Evolutionary conservation across 164 flowering plant genomes (phyloP).

Genomic region (Buxus sempervirens): DNA sequence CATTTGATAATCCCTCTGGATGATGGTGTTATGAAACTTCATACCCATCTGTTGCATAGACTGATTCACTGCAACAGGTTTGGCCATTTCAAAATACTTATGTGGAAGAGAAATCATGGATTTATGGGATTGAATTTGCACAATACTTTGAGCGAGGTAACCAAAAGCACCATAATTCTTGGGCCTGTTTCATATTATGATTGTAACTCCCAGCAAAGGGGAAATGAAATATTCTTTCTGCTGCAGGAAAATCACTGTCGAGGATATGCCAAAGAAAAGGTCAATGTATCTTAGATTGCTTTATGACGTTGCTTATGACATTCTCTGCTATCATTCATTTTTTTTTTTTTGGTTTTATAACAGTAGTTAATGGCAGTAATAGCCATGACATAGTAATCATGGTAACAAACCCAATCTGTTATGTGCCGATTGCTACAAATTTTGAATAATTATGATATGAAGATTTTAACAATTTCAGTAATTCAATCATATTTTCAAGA

Average conservation of each 20-base stretch:
- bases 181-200: no score
- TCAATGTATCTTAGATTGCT: constrained; percentile 76
- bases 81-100: constrained; percentile 65
- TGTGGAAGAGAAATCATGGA: constrained; percentile 79
- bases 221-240: neutral
- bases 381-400: no score
- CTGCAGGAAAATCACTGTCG: constrained; percentile 62
- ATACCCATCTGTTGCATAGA: constrained; percentile 75
- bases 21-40: constrained; percentile 37
- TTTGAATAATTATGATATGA: no score
- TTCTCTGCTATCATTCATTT: no score
- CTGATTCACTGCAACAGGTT: constrained; percentile 77
- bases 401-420: no score
- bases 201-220: no score
- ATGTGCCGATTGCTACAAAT: no score
- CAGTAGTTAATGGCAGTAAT: no score
- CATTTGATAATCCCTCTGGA: constrained; percentile 69
- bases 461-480: no score
- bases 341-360: no score
- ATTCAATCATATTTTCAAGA: no score
- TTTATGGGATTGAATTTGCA: constrained; percentile 86
- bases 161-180: no score
- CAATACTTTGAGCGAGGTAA: constrained; percentile 57
- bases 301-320: constrained; percentile 71
- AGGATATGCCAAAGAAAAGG: constrained; percentile 59